Percentiles rank a stretch among this genome's conserved stretches.
phyloP scores from a whole-genome alignment of 2,329 filamentous ascomycete genomes.

The Talaromyces sp. region DNA sequence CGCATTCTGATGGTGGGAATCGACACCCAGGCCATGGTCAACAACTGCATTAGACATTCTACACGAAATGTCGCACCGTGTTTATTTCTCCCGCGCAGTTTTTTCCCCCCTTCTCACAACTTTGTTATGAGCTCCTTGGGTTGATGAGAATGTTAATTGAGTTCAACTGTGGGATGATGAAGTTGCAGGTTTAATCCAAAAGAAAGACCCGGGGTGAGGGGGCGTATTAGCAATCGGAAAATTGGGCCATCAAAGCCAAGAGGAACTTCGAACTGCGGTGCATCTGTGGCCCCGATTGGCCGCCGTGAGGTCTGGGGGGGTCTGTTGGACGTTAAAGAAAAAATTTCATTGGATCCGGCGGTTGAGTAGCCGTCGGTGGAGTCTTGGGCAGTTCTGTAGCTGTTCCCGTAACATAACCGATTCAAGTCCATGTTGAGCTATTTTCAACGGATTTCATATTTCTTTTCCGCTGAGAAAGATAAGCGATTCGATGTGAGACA shows the following conservation, averaged over 20 bases:
- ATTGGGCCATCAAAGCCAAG: conserved; percentile 18
- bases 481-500: no score
- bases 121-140: background rate
- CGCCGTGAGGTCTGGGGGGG: conserved; percentile 4
- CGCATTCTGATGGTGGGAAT: no score
- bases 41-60: conserved; percentile 28
- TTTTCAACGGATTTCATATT: no score
- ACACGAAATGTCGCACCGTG: conserved; percentile 9
- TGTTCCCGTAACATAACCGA: background rate
- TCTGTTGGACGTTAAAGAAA: conserved; percentile 13
- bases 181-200: background rate
- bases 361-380: conserved; percentile 2
- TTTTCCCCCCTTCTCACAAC: background rate
- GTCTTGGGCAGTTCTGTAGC: background rate
- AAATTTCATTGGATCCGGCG: background rate
- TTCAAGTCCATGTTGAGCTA: background rate
- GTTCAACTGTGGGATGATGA: background rate
- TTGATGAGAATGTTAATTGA: background rate
- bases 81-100: background rate
- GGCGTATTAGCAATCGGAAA: conserved; percentile 20
- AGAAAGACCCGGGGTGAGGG: conserved; percentile 3
- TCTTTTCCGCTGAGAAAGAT: no score
- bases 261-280: background rate
- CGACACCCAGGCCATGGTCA: conserved; percentile 3
- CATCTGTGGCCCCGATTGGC: conserved; percentile 20